Percentiles rank a stretch among this genome's conserved stretches.
These are phyloP conservation scores for Metschnikowia continentalis DNA, from an alignment of 805 yeast species.

Conservation along the genomic window DNA sequence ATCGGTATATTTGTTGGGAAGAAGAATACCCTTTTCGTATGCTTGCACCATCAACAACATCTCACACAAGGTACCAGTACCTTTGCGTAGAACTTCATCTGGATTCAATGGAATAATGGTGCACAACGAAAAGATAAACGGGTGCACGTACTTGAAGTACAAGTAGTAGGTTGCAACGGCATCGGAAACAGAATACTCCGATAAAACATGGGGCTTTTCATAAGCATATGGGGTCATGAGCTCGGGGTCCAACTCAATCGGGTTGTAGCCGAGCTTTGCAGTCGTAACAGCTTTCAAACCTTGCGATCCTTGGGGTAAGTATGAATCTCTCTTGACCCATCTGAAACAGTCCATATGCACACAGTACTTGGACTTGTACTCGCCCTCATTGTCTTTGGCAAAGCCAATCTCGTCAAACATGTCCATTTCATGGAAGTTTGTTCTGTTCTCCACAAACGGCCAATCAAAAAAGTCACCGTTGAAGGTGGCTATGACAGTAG, in stretches of 20 bases:
- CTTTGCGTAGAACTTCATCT: constrained; percentile 92
- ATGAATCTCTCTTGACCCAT: constrained; percentile 98
- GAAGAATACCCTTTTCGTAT: constrained; percentile 63
- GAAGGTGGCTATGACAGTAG: constrained; percentile 96
- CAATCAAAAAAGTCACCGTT: constrained; percentile 99
- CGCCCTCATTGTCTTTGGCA: constrained; percentile 82
- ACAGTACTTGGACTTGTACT: constrained; percentile 88
- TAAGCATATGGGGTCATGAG: constrained; percentile 97
- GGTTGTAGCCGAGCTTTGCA: constrained; percentile 91
- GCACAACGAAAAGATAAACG: constrained; percentile 92
- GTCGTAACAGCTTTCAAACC: constrained; percentile 98
- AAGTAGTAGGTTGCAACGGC: constrained; percentile 98
- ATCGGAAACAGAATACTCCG: constrained; percentile 98
- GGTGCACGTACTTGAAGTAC: constrained; percentile 95
- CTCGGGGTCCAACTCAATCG: constrained; percentile 95
- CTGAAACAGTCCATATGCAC: constrained; percentile 96
- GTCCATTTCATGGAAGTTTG: constrained; percentile 76
- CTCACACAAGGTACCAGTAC: constrained; percentile 98
- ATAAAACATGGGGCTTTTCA: constrained; percentile 84
- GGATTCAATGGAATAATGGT: constrained; percentile 95
- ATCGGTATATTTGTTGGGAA: constrained; percentile 92
- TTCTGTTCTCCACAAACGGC: constrained; percentile 94
- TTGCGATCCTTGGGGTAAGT: constrained; percentile 96
- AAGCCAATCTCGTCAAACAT: constrained; percentile 95
- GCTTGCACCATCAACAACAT: constrained; percentile 98